phyloP scores from a whole-genome alignment of 495 filamentous ascomycete species.

The Pseudomonodictys pantanalensis region DNA sequence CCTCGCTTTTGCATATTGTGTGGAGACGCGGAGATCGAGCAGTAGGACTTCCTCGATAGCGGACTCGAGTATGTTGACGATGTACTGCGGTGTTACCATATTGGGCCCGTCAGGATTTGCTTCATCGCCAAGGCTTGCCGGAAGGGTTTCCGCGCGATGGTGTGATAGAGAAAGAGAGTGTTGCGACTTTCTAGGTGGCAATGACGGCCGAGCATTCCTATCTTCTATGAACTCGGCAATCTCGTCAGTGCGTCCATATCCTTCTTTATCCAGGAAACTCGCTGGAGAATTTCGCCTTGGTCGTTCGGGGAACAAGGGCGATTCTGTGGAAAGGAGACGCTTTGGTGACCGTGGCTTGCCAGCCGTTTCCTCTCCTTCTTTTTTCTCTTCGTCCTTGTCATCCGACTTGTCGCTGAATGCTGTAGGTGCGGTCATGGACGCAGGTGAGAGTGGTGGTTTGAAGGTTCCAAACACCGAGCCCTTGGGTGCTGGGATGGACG shows the following conservation, averaged over 20 bases:
- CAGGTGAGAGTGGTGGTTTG: constrained; percentile 28
- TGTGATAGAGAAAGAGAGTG: constrained; percentile 22
- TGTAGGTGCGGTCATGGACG: constrained; percentile 2
- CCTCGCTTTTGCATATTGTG: constrained; percentile 71
- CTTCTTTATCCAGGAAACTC: constrained; percentile 30
- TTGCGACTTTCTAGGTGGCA: constrained; percentile 38
- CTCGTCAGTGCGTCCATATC: constrained; percentile 22
- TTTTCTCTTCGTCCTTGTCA: constrained; percentile 8
- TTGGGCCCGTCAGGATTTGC: constrained; percentile 36
- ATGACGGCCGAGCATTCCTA: constrained; percentile 50
- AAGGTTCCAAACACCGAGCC: constrained; percentile 27
- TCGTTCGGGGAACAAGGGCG: constrained; percentile 39
- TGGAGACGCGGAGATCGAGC: constrained; percentile 84
- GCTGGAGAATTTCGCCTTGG: constrained; percentile 40
- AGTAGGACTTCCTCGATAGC: constrained; percentile 61
- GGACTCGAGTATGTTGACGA: constrained; percentile 64
- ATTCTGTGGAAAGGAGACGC: constrained; percentile 41
- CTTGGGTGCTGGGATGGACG: constrained; percentile 46
- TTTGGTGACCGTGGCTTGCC: constrained; percentile 39
- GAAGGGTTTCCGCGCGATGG: constrained; percentile 58
- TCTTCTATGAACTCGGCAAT: constrained; percentile 43
- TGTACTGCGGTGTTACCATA: constrained; percentile 62
- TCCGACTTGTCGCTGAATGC: not conserved
- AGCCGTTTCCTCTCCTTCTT: not conserved
- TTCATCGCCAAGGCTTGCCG: constrained; percentile 45